A percentile compares a stretch with the other conserved stretches of the same genome.
Evolutionary conservation across 2,329 filamentous ascomycete species (phyloP).

Genomic region (Bretziella fagacearum): DNA sequence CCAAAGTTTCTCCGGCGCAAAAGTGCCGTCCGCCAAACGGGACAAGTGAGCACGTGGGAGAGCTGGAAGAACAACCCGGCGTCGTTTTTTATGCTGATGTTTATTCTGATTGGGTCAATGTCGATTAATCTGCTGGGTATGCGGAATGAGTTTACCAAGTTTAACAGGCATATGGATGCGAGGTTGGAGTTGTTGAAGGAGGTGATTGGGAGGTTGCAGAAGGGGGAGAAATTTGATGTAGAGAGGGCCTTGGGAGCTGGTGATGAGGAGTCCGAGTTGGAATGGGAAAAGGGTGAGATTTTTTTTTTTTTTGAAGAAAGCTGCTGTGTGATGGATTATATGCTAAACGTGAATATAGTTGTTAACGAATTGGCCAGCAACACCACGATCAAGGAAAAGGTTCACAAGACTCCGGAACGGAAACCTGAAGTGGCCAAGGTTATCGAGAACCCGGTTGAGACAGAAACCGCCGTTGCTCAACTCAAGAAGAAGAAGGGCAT

Average conservation of each 20-base stretch:
- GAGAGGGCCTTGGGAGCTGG: conserved; percentile 67
- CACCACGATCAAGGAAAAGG: conserved; percentile 27
- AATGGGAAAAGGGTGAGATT: conserved; percentile 72
- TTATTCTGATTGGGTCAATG: conserved; percentile 82
- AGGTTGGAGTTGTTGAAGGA: conserved; percentile 63
- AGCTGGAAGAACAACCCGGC: conserved; percentile 43
- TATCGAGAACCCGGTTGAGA: background rate
- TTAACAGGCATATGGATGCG: conserved; percentile 59
- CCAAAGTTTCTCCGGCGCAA: conserved; percentile 43
- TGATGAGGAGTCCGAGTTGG: conserved; percentile 53
- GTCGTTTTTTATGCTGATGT: conserved; percentile 67
- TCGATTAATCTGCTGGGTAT: conserved; percentile 81
- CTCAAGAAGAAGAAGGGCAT: conserved; percentile 18
- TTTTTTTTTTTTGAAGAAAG: too few relatives aligned
- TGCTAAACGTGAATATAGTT: conserved; percentile 26
- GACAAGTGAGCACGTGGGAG: conserved; percentile 18
- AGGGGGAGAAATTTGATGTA: conserved; percentile 67
- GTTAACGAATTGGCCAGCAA: conserved; percentile 40
- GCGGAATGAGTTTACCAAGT: conserved; percentile 56
- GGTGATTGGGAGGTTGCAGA: conserved; percentile 51
- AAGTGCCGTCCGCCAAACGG: background rate
- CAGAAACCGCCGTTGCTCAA: conserved; percentile 9
- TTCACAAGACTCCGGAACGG: conserved; percentile 20
- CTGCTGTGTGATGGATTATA: background rate
- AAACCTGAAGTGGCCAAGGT: background rate